These are phyloP conservation scores for Fraxinus sp. DNA, from an alignment of 305 asterid genomes.

Conservation along the genomic window DNA sequence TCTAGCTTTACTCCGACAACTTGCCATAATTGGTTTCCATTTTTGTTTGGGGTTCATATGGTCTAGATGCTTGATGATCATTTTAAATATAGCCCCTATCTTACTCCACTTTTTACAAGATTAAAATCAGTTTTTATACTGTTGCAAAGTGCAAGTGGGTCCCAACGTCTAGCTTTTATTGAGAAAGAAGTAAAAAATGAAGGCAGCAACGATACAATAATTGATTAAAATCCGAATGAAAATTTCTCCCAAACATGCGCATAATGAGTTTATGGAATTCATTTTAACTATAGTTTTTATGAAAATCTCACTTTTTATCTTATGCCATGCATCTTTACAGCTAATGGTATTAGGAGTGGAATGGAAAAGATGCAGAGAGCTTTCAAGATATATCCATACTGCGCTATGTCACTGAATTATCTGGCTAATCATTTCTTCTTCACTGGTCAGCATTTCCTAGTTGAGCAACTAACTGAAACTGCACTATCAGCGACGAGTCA, in stretches of 20 bases:
- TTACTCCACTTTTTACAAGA: too few relatives aligned
- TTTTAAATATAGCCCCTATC: not conserved
- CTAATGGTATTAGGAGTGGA: slow-evolving; percentile 64
- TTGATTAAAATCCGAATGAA: too few relatives aligned
- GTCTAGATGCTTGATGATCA: slow-evolving; percentile 3
- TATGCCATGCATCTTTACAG: slow-evolving; percentile 47
- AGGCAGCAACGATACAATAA: too few relatives aligned
- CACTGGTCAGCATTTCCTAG: slow-evolving; percentile 95
- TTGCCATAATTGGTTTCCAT: not conserved
- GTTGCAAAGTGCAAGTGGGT: too few relatives aligned
- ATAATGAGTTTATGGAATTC: slow-evolving; percentile 7
- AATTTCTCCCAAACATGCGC: too few relatives aligned
- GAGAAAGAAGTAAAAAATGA: too few relatives aligned
- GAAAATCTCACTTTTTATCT: slow-evolving; percentile 16
- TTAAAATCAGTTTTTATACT: too few relatives aligned
- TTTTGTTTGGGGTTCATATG: not conserved
- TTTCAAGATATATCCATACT: slow-evolving; percentile 86
- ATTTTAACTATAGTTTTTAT: not conserved
- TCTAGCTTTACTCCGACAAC: not conserved
- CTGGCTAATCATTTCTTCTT: slow-evolving; percentile 96
- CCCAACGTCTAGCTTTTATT: too few relatives aligned
- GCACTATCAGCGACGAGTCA: slow-evolving; percentile 87
- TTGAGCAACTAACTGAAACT: slow-evolving; percentile 93
- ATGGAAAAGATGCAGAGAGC: slow-evolving; percentile 92
- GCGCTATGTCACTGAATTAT: slow-evolving; percentile 88